Conservation (phyloP, 805 yeast genomes). For the Ogataea nitratoaversa region DNA sequence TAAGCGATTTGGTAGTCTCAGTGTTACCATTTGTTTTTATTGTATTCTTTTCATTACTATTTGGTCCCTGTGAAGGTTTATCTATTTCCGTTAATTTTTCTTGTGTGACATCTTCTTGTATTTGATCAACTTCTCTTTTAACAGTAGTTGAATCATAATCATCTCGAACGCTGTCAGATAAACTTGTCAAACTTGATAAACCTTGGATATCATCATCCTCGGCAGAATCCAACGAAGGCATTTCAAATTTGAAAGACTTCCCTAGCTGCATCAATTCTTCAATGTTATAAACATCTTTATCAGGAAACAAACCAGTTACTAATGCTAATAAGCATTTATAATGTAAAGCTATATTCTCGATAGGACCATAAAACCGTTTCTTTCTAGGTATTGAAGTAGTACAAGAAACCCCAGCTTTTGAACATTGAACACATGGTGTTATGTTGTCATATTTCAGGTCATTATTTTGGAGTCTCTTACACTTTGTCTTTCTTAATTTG, state of each 20-base stretch:
- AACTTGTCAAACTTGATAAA: slow-evolving; percentile 3
- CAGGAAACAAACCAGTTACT: slow-evolving; percentile 40
- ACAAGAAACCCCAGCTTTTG: slow-evolving; percentile 35
- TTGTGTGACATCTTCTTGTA: neutral
- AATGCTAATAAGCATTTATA: slow-evolving; percentile 37
- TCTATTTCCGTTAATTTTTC: neutral
- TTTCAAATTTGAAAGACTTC: slow-evolving; percentile 27
- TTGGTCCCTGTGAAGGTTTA: neutral
- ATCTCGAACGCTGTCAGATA: neutral
- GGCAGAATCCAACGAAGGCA: slow-evolving; percentile 28
- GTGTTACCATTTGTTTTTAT: slow-evolving; percentile 1
- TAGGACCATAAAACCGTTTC: slow-evolving; percentile 37
- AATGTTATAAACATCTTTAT: slow-evolving; percentile 39
- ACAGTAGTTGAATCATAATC: neutral
- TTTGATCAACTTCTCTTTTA: neutral
- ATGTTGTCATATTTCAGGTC: slow-evolving; percentile 33
- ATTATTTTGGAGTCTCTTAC: slow-evolving; percentile 33
- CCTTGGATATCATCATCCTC: slow-evolving; percentile 14
- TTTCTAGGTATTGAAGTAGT: slow-evolving; percentile 40
- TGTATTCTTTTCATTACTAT: neutral
- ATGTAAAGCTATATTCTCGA: slow-evolving; percentile 40
- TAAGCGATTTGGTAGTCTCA: neutral
- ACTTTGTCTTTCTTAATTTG: slow-evolving; percentile 39
- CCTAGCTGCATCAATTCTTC: slow-evolving; percentile 39
- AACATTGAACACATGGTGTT: slow-evolving; percentile 38